These are phyloP conservation scores for Arthrobotrys musiformis DNA, from an alignment of 2,329 filamentous ascomycete genomes.

Conservation along the genomic window DNA sequence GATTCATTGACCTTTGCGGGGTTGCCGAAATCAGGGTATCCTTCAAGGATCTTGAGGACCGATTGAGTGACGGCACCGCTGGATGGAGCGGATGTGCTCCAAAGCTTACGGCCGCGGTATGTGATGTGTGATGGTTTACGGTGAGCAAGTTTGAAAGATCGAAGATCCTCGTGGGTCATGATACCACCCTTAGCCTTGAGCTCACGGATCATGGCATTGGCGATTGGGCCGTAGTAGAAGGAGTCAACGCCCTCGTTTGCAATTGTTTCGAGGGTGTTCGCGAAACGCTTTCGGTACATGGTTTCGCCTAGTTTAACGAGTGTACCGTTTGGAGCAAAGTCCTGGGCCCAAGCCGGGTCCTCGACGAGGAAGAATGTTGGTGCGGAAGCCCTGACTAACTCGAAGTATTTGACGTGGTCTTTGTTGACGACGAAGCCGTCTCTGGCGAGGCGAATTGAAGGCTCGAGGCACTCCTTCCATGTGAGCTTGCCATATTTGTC, in stretches of 20 bases:
- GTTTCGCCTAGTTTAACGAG: slow-evolving; percentile 77
- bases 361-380: slow-evolving; percentile 76
- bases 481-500: slow-evolving; percentile 70
- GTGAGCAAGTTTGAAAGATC: slow-evolving; percentile 75
- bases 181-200: slow-evolving; percentile 79
- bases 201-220: slow-evolving; percentile 76
- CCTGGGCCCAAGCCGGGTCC: slow-evolving; percentile 82
- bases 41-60: slow-evolving; percentile 83
- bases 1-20: slow-evolving; percentile 72
- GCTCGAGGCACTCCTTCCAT: slow-evolving; percentile 77
- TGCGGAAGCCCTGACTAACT: slow-evolving; percentile 62
- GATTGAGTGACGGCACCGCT: slow-evolving; percentile 80
- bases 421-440: slow-evolving; percentile 77
- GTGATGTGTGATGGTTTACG: slow-evolving; percentile 73
- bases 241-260: slow-evolving; percentile 76
- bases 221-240: slow-evolving; percentile 79
- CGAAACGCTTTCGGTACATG: slow-evolving; percentile 84
- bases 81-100: slow-evolving; percentile 77
- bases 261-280: slow-evolving; percentile 80
- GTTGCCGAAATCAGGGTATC: slow-evolving; percentile 74
- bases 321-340: slow-evolving; percentile 86
- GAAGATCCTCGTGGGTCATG: slow-evolving; percentile 82
- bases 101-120: slow-evolving; percentile 77
- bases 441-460: slow-evolving; percentile 78
- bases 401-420: slow-evolving; percentile 81